Conservation (phyloP, 352 stramenopile species). For the Phytophthora pini region DNA sequence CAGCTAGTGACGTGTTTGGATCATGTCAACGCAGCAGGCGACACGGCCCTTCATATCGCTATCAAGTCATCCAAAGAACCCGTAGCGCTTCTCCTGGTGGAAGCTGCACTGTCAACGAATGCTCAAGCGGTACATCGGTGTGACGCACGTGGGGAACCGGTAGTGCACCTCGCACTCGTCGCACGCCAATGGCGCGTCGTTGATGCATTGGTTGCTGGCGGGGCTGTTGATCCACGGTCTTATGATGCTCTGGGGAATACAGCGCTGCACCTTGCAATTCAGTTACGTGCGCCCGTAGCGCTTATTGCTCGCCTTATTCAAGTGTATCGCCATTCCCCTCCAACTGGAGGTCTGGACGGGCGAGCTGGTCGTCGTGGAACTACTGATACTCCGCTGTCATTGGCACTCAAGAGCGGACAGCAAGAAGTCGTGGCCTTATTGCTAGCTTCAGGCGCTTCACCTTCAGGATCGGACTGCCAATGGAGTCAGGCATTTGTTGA, state of each 20-base stretch:
- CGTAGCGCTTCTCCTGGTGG: conserved; percentile 53
- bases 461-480: conserved; percentile 28
- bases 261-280: conserved; percentile 69
- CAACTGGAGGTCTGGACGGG: conserved; percentile 33
- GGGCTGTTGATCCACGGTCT: conserved; percentile 50
- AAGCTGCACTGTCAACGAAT: conserved; percentile 41
- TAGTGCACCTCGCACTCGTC: conserved; percentile 68
- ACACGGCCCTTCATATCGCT: conserved; percentile 74
- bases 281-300: conserved; percentile 53
- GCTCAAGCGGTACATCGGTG: conserved; percentile 49
- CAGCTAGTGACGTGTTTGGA: conserved; percentile 56
- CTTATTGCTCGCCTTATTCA: conserved; percentile 56
- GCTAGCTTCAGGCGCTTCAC: conserved; percentile 46
- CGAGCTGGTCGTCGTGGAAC: conserved; percentile 36
- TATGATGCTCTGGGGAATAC: conserved; percentile 60
- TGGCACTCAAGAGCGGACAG: conserved; percentile 61
- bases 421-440: conserved; percentile 60
- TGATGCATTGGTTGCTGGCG: conserved; percentile 49
- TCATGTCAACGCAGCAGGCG: conserved; percentile 64
- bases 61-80: conserved; percentile 55
- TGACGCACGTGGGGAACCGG: conserved; percentile 55
- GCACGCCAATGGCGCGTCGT: conserved; percentile 71
- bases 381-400: conserved; percentile 66
- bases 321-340: conserved; percentile 44
- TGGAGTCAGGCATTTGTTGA: conserved; percentile 37